Percentiles rank a stretch among this genome's conserved stretches.
Evolutionary conservation across 225 moss, liverwort and hornwort species (phyloP).

Genomic region (Polytrichum commune): DNA sequence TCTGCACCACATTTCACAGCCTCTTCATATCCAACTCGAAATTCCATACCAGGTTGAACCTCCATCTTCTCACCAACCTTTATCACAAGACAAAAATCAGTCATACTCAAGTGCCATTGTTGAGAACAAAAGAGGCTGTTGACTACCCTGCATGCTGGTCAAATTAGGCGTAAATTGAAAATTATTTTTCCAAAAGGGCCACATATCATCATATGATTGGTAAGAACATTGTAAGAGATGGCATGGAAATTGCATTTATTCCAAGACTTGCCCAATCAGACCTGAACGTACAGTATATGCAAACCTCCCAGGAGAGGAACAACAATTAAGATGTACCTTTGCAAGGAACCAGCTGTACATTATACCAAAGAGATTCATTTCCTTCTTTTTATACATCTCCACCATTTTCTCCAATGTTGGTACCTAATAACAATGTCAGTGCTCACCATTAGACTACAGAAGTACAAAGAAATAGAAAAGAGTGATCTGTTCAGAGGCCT

Average conservation of each 20-base stretch:
- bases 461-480: too few relatives aligned
- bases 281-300: not conserved
- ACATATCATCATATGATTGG: too few relatives aligned
- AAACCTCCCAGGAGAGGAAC: not conserved
- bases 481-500: too few relatives aligned
- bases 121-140: not conserved
- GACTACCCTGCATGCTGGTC: too few relatives aligned
- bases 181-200: too few relatives aligned
- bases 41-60: slow-evolving; percentile 71
- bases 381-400: slow-evolving; percentile 47
- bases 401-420: slow-evolving; percentile 66
- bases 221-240: too few relatives aligned
- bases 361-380: slow-evolving; percentile 66
- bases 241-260: too few relatives aligned
- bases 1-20: slow-evolving; percentile 58
- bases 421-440: slow-evolving; percentile 28
- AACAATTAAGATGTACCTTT: slow-evolving; percentile 38
- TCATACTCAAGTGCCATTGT: not conserved
- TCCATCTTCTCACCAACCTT: slow-evolving; percentile 74
- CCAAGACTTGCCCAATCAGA: too few relatives aligned
- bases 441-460: too few relatives aligned
- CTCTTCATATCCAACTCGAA: slow-evolving; percentile 72
- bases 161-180: too few relatives aligned
- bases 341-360: slow-evolving; percentile 66
- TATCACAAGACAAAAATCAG: slow-evolving; percentile 8